Evolutionary conservation across 73 alveolate genomes (phyloP).

Genomic region (Stentor coeruleus): DNA sequence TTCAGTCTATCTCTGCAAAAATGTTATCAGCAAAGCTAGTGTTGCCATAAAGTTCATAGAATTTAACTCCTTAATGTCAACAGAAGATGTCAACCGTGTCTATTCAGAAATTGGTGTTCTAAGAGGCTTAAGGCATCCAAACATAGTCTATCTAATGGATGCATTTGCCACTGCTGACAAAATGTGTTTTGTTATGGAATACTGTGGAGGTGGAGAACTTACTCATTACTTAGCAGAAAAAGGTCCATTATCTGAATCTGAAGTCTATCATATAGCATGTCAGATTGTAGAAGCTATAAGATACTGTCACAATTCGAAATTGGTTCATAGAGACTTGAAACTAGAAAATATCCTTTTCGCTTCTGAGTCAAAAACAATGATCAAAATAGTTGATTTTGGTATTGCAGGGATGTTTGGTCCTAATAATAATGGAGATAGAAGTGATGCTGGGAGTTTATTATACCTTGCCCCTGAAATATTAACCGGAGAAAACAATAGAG

Average conservation of each 20-base stretch:
- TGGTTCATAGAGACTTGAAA: constrained; percentile 70
- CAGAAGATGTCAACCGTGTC: constrained; percentile 2
- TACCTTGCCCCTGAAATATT: constrained; percentile 55
- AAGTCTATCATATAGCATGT: constrained; percentile 66
- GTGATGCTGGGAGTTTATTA: constrained; percentile 49
- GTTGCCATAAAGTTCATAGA: constrained; percentile 18
- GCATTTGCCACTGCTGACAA: background rate
- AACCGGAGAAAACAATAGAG: constrained; percentile 33
- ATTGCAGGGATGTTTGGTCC: constrained; percentile 47
- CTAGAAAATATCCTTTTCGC: background rate
- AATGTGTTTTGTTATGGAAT: constrained; percentile 61
- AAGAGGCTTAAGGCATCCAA: constrained; percentile 12
- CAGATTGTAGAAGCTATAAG: constrained; percentile 73
- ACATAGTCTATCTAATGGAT: constrained; percentile 5
- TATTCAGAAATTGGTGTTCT: background rate
- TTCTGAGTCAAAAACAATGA: background rate
- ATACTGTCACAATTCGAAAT: constrained; percentile 82
- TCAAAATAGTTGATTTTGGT: constrained; percentile 43
- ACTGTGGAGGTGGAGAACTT: constrained; percentile 84
- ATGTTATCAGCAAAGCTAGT: constrained; percentile 27
- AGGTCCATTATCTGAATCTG: constrained; percentile 67
- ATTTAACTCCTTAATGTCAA: background rate
- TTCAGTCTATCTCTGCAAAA: constrained; percentile 46
- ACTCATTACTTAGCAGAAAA: constrained; percentile 43
- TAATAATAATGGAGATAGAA: constrained; percentile 34